Percentiles rank a stretch among this genome's conserved stretches.
Conservation (phyloP, 148 eudicot genomes). For the Camellia sinensis region DNA sequence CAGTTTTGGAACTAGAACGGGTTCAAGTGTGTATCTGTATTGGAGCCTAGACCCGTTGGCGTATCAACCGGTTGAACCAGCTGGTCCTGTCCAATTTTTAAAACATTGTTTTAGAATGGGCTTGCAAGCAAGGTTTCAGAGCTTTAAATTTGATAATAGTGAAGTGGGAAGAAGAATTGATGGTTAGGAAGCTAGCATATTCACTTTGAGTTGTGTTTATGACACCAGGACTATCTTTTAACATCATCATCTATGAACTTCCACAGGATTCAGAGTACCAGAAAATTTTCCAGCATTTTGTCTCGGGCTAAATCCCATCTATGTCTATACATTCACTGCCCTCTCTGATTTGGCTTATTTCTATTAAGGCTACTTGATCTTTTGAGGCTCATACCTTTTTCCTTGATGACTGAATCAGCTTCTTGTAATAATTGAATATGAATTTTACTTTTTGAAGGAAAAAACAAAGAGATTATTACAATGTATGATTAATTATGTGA, state of each 20-base stretch:
- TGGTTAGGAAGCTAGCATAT: neutral
- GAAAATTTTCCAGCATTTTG: neutral
- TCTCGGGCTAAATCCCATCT: neutral
- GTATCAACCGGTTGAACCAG: too few relatives aligned
- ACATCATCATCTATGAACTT: neutral
- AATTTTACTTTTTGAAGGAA: neutral
- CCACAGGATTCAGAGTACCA: neutral
- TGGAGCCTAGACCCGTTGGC: too few relatives aligned
- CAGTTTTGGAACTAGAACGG: too few relatives aligned
- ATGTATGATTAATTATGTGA: too few relatives aligned
- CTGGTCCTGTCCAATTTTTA: too few relatives aligned
- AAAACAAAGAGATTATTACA: neutral
- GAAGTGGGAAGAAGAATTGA: too few relatives aligned
- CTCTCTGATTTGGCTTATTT: neutral
- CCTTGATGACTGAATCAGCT: neutral
- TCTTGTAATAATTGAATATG: neutral
- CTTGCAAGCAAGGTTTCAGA: too few relatives aligned
- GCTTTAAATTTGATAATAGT: too few relatives aligned
- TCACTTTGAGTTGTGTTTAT: neutral
- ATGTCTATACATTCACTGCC: neutral
- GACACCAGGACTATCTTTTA: neutral
- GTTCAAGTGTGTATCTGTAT: too few relatives aligned
- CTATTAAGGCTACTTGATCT: neutral
- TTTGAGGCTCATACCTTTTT: neutral
- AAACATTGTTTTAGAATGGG: too few relatives aligned